A percentile compares a stretch with the other conserved stretches of the same genome.
These are phyloP conservation scores for Paraphoma chrysanthemicola DNA, from an alignment of 2,329 filamentous ascomycete species.

Conservation along the genomic window DNA sequence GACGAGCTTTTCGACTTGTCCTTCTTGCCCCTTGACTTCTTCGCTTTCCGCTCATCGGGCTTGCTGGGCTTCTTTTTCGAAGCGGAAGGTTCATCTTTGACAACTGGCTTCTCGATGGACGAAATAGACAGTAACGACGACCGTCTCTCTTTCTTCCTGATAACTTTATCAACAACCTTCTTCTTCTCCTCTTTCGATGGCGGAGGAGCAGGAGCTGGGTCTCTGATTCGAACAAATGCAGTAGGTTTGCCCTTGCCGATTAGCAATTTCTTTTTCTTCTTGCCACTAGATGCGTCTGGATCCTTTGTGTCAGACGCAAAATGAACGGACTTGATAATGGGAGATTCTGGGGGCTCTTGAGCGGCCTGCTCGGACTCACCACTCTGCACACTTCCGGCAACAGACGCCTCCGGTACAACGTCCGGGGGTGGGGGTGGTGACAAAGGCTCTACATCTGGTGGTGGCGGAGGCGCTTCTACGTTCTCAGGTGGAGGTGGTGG, in stretches of 20 bases:
- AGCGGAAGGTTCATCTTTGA: conserved; percentile 13
- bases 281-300: conserved; percentile 37
- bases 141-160: conserved; percentile 33
- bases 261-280: conserved; percentile 35
- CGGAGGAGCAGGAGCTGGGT: conserved; percentile 26
- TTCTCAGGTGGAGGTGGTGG: not conserved
- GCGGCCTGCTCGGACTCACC: conserved; percentile 47
- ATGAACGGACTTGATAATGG: conserved; percentile 42
- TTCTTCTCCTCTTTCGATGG: conserved; percentile 41
- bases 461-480: conserved; percentile 15
- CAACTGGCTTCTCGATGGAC: conserved; percentile 15
- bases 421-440: conserved; percentile 16
- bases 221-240: conserved; percentile 42
- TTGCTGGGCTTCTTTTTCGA: conserved; percentile 35
- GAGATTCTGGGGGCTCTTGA: conserved; percentile 41
- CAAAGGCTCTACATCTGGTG: not conserved
- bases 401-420: conserved; percentile 16
- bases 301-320: conserved; percentile 49
- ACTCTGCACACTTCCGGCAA: conserved; percentile 38
- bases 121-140: conserved; percentile 25
- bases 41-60: conserved; percentile 34
- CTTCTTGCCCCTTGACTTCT: conserved; percentile 29
- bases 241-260: conserved; percentile 38
- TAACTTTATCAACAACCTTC: conserved; percentile 18
- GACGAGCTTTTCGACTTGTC: conserved; percentile 14